These are phyloP conservation scores for Rubus idaeus DNA, from an alignment of 306 rosid genomes.

Conservation along the genomic window DNA sequence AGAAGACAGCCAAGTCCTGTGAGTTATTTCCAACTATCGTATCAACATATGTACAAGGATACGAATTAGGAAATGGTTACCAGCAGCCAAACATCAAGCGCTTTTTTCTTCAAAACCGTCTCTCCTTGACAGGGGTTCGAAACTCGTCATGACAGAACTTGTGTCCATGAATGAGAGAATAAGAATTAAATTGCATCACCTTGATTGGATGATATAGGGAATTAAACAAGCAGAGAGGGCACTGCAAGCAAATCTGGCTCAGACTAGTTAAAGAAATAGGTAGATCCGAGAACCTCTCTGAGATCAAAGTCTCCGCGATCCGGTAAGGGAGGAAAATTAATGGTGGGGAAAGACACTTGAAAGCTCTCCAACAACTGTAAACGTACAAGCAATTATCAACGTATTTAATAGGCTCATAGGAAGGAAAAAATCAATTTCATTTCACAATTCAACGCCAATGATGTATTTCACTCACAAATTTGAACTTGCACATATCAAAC, in stretches of 20 bases:
- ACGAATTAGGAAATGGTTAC: conserved; percentile 16
- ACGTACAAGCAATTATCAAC: conserved; percentile 8
- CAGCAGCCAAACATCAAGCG: conserved; percentile 18
- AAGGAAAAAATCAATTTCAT: background rate
- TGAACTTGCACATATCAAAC: background rate
- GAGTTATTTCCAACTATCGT: conserved; percentile 17
- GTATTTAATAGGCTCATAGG: conserved; percentile 10
- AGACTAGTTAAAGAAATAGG: conserved; percentile 80
- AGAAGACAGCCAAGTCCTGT: conserved; percentile 31
- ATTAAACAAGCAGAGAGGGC: conserved; percentile 22
- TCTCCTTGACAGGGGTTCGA: conserved; percentile 19
- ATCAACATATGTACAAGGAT: conserved; percentile 31
- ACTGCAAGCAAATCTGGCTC: conserved; percentile 16
- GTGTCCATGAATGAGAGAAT: conserved; percentile 25
- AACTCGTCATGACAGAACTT: conserved; percentile 19
- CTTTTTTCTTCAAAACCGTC: conserved; percentile 21
- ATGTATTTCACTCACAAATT: background rate
- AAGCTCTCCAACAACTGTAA: conserved; percentile 73
- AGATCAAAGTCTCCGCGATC: conserved; percentile 86
- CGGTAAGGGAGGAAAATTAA: conserved; percentile 72
- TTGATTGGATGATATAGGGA: conserved; percentile 27
- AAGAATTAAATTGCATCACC: conserved; percentile 19
- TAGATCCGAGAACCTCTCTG: conserved; percentile 64
- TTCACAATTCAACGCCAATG: background rate
- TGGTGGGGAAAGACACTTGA: conserved; percentile 58